Conservation (phyloP, 495 filamentous ascomycete genomes). For the Physcia stellaris region DNA sequence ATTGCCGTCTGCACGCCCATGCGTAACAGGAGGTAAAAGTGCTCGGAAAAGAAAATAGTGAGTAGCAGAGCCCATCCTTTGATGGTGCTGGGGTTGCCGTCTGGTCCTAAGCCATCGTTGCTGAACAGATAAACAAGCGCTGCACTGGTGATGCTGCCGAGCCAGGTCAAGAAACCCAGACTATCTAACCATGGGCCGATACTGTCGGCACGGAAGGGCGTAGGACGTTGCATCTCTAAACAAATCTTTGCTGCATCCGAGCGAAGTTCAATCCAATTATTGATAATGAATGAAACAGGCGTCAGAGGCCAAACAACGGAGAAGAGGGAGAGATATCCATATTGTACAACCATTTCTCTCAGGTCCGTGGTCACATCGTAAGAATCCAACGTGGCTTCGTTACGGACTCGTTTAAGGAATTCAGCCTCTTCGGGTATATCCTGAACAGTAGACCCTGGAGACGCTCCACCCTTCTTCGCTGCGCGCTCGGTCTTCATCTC, state of each 20-base stretch:
- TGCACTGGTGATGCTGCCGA: conserved; percentile 73
- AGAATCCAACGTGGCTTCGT: conserved; percentile 70
- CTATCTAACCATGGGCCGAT: conserved; percentile 92
- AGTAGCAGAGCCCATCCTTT: conserved; percentile 69
- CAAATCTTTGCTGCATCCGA: conserved; percentile 93
- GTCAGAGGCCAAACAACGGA: conserved; percentile 87
- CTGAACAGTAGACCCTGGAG: conserved; percentile 20
- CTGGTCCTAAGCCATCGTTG: conserved; percentile 41
- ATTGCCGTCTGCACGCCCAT: conserved; percentile 56
- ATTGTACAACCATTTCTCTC: conserved; percentile 91
- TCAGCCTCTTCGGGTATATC: conserved; percentile 61
- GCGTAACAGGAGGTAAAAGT: conserved; percentile 64
- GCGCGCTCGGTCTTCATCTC: conserved; percentile 47
- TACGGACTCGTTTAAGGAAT: conserved; percentile 68
- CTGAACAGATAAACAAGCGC: conserved; percentile 83
- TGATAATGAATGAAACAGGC: conserved; percentile 75
- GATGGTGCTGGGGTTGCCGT: conserved; percentile 50
- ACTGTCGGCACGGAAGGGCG: conserved; percentile 74
- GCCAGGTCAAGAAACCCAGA: conserved; percentile 79
- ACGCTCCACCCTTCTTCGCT: conserved; percentile 28
- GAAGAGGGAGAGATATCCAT: conserved; percentile 89
- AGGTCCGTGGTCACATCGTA: conserved; percentile 86
- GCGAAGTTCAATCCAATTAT: conserved; percentile 93
- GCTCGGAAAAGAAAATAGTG: conserved; percentile 78
- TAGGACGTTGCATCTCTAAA: conserved; percentile 74